Conservation (phyloP, 352 stramenopile genomes). For the Hyaloperonospora brassicae region DNA sequence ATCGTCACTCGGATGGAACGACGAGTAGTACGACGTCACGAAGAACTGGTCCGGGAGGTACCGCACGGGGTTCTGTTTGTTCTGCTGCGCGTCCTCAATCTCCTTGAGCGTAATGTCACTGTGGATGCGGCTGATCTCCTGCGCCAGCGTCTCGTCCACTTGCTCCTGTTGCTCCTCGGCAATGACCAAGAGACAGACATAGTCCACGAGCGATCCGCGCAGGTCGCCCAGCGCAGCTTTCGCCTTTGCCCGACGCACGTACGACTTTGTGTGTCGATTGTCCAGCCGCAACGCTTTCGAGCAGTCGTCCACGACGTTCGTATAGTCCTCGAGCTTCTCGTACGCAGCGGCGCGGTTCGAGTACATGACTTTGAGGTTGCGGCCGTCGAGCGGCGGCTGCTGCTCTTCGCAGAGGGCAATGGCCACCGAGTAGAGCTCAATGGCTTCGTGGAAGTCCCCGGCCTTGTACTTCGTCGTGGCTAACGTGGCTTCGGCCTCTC, state of each 20-base stretch:
- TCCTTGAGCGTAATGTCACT: slow-evolving; percentile 61
- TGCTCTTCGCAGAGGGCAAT: slow-evolving; percentile 55
- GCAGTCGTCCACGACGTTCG: slow-evolving; percentile 57
- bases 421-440: slow-evolving; percentile 60
- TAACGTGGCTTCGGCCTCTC: slow-evolving; percentile 55
- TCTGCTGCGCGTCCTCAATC: slow-evolving; percentile 49
- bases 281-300: slow-evolving; percentile 48
- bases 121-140: slow-evolving; percentile 74
- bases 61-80: slow-evolving; percentile 47
- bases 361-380: slow-evolving; percentile 83
- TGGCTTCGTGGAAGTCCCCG: slow-evolving; percentile 51
- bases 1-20: slow-evolving; percentile 71
- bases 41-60: slow-evolving; percentile 77
- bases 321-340: slow-evolving; percentile 57
- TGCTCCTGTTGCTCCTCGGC: slow-evolving; percentile 71
- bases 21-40: slow-evolving; percentile 83
- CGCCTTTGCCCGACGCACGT: slow-evolving; percentile 66
- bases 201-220: slow-evolving; percentile 66
- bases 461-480: slow-evolving; percentile 79
- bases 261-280: slow-evolving; percentile 71
- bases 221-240: slow-evolving; percentile 40
- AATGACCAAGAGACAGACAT: slow-evolving; percentile 70
- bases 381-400: slow-evolving; percentile 48
- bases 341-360: slow-evolving; percentile 73
- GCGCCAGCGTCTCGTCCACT: slow-evolving; percentile 55